Evolutionary conservation across 2,329 filamentous ascomycete species (phyloP), one percentile per base, ranked within the genome.

Genomic region (Trichoderma aggressivum): DNA sequence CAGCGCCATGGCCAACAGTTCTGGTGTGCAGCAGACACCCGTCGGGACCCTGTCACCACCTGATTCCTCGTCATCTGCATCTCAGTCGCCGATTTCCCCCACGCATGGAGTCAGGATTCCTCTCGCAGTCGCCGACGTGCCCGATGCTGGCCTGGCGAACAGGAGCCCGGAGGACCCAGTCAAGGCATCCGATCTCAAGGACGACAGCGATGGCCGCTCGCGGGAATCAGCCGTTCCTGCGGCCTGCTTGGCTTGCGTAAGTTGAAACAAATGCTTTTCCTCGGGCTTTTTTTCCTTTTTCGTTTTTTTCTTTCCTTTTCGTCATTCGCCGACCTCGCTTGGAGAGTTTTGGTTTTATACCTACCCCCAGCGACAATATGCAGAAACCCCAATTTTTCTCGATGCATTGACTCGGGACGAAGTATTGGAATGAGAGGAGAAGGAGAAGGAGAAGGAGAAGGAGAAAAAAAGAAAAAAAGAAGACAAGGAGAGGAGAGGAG

Each of bases 211-310:
- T 55, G 55, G 43, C 16, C 70, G 59, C n/a, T 34, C 76, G 76
- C 74, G 74, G 65, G 76, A 81, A 64, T 75, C 80, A 72, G 78
- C 82, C 34, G 80, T 85, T 70, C 82, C 86, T 61, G 85, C 87
- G 34, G 87, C 87, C 28, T 89, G 87, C 76, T 80, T 88, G 59
- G 84, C 84, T 70, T 88, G 86, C 78, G 86, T 88, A 82, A 81
- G 86, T 81, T 81, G 36, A 36, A 36, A 30, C 47, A 21, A 21
- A 8, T 14, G 36, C 12, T 43, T 12, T 34, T 66, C 8, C 24
- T 39, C 16, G 7, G 26, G 26, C 26, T 28, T 28, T 32, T 53
- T 43, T 70, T 21, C 7, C 59, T 69, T n/a, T 32, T 67, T 8
- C 30, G 28, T 55, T 32, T 70, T 24, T 16, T 67, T 70, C 28